These are phyloP conservation scores for Entonaema liquescens DNA, from an alignment of 495 filamentous ascomycete genomes.

Conservation along the genomic window DNA sequence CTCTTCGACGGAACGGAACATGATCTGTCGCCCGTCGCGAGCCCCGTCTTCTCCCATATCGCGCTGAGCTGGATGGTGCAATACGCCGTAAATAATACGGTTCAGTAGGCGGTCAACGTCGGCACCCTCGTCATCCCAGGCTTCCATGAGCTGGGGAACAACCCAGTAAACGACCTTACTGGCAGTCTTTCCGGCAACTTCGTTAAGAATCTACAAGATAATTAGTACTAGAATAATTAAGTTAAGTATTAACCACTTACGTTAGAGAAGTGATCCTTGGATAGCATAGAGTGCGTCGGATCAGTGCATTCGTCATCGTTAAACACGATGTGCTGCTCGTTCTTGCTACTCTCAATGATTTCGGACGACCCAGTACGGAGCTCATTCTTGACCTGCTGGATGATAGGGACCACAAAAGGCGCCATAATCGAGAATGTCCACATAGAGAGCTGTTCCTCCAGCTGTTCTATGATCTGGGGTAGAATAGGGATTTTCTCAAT, in stretches of 20 bases:
- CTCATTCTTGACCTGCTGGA: constrained; percentile 84
- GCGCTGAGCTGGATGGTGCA: constrained; percentile 85
- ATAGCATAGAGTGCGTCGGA: constrained; percentile 95
- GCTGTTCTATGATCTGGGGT: constrained; percentile 78
- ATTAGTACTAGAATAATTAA: constrained; percentile 40
- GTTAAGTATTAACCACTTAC: constrained; percentile 40
- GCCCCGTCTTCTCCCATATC: constrained; percentile 76
- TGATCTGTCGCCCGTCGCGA: constrained; percentile 72
- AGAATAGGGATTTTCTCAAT: constrained; percentile 84
- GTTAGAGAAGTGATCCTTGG: constrained; percentile 92
- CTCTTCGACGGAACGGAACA: constrained; percentile 78
- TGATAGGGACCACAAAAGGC: constrained; percentile 84
- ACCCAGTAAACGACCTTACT: constrained; percentile 79
- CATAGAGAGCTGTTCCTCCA: constrained; percentile 80
- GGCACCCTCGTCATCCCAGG: constrained; percentile 78
- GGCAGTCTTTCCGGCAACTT: constrained; percentile 84
- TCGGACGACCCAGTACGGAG: constrained; percentile 84
- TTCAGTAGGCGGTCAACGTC: constrained; percentile 73
- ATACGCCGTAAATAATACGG: constrained; percentile 80
- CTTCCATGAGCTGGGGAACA: constrained; percentile 84
- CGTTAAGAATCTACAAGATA: constrained; percentile 72
- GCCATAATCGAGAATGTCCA: constrained; percentile 89
- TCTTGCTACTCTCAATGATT: constrained; percentile 80
- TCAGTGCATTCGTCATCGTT: constrained; percentile 76
- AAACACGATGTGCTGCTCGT: constrained; percentile 86